Percentiles rank a stretch among this genome's conserved stretches.
Conservation (phyloP, 1,284 basidiomycete species). For the Marasmius sp. region DNA sequence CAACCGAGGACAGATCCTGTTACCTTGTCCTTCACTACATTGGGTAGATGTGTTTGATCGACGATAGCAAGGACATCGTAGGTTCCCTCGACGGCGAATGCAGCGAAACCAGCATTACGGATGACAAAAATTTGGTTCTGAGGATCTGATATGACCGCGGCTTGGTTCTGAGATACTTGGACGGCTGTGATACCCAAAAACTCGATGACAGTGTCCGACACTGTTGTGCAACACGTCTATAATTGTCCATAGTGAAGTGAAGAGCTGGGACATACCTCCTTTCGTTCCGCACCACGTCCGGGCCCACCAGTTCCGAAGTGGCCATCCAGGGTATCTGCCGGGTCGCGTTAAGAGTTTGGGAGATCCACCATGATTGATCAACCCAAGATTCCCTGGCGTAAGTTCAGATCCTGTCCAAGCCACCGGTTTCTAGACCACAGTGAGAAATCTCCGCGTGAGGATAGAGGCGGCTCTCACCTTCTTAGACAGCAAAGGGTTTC, state of each 20-base stretch:
- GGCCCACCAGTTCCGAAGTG: conserved; percentile 81
- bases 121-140: conserved; percentile 82
- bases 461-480: conserved; percentile 32
- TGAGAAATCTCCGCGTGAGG: background rate
- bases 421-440: conserved; percentile 45
- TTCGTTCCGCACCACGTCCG: conserved; percentile 63
- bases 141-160: conserved; percentile 76
- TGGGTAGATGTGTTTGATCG: conserved; percentile 75
- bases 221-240: conserved; percentile 29
- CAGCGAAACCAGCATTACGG: conserved; percentile 75
- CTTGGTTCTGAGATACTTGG: conserved; percentile 51
- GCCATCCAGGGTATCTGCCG: conserved; percentile 74
- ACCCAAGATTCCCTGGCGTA: conserved; percentile 61
- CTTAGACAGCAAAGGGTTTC: conserved; percentile 46
- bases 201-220: conserved; percentile 77
- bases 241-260: background rate
- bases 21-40: conserved; percentile 56
- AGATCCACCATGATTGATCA: conserved; percentile 76
- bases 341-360: conserved; percentile 71
- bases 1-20: conserved; percentile 61
- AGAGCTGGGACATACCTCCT: conserved; percentile 48
- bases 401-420: conserved; percentile 73
- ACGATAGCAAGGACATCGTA: conserved; percentile 77
- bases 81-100: conserved; percentile 70
- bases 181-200: conserved; percentile 77